These are phyloP conservation scores for Kluyveromyces sp. DNA, from an alignment of 1,139 yeast genomes.

Conservation along the genomic window DNA sequence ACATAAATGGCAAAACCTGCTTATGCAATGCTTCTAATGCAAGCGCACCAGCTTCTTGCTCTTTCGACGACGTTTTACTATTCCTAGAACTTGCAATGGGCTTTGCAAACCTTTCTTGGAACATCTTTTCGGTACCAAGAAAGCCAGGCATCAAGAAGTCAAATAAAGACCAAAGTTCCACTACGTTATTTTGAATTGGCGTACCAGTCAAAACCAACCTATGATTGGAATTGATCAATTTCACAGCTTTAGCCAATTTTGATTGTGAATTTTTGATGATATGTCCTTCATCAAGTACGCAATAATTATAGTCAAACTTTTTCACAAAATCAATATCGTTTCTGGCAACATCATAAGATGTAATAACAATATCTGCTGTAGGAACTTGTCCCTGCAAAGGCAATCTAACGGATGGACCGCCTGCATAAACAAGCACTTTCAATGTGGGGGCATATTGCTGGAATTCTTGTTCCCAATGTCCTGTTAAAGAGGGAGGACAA, in stretches of 20 bases:
- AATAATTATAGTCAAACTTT: conserved; percentile 72
- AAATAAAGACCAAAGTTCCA: conserved; percentile 94
- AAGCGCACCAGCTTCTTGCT: conserved; percentile 94
- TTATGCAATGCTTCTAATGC: conserved; percentile 94
- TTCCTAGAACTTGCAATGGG: conserved; percentile 95
- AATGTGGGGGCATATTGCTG: conserved; percentile 85
- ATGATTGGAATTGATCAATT: conserved; percentile 75
- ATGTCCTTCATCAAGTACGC: conserved; percentile 97
- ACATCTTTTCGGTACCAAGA: conserved; percentile 87
- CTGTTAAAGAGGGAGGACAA: conserved; percentile 96
- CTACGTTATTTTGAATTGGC: conserved; percentile 94
- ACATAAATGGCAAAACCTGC: conserved; percentile 92
- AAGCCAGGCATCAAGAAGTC: conserved; percentile 99
- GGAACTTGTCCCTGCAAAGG: conserved; percentile 46
- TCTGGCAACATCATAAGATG: conserved; percentile 93
- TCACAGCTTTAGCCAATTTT: conserved; percentile 83
- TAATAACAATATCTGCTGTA: conserved; percentile 76
- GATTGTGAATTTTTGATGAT: conserved; percentile 88
- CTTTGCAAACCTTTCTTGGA: conserved; percentile 91
- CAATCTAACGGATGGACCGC: conserved; percentile 73
- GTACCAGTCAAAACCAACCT: conserved; percentile 90
- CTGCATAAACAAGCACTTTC: conserved; percentile 80
- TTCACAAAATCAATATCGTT: conserved; percentile 70
- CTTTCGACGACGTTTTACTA: conserved; percentile 84
- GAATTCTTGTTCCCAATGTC: conserved; percentile 98